Conservation (phyloP, 192 early-diverging fungal genomes). For the Coemansia sp. region DNA sequence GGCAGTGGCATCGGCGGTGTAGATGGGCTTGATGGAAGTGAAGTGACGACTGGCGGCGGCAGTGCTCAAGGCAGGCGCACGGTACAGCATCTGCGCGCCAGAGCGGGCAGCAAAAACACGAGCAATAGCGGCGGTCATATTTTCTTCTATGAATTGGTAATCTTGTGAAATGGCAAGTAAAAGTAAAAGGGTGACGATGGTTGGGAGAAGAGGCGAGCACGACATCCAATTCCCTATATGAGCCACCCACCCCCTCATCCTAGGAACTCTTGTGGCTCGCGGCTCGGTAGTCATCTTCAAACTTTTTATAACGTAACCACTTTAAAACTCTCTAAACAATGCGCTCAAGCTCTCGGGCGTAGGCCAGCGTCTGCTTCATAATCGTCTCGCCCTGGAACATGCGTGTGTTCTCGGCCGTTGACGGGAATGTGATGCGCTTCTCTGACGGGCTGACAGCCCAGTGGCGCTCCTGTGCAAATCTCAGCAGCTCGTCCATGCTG, state of each 20-base stretch:
- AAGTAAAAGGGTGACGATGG: background rate
- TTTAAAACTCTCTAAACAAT: conserved; percentile 58
- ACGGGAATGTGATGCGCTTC: conserved; percentile 80
- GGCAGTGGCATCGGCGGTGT: conserved; percentile 60
- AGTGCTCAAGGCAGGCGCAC: conserved; percentile 3
- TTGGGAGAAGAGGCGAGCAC: background rate
- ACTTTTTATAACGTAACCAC: background rate
- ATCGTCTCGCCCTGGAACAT: conserved; percentile 84
- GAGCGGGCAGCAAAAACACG: conserved; percentile 38
- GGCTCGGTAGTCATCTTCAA: background rate
- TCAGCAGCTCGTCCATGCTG: conserved; percentile 75
- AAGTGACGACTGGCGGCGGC: conserved; percentile 29
- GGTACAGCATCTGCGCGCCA: conserved; percentile 15
- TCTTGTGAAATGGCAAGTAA: background rate
- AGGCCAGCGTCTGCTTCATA: conserved; percentile 82
- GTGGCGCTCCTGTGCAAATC: conserved; percentile 84
- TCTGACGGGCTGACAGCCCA: conserved; percentile 85
- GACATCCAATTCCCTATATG: background rate
- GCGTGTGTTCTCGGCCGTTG: conserved; percentile 61
- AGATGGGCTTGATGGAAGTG: conserved; percentile 59
- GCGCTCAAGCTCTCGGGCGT: conserved; percentile 94
- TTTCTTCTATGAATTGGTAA: background rate
- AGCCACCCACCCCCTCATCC: background rate
- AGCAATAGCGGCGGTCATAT: conserved; percentile 32
- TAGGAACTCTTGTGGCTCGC: background rate